Conservation (phyloP, 2,329 filamentous ascomycete genomes). For the Cladophialophora psammophila region DNA sequence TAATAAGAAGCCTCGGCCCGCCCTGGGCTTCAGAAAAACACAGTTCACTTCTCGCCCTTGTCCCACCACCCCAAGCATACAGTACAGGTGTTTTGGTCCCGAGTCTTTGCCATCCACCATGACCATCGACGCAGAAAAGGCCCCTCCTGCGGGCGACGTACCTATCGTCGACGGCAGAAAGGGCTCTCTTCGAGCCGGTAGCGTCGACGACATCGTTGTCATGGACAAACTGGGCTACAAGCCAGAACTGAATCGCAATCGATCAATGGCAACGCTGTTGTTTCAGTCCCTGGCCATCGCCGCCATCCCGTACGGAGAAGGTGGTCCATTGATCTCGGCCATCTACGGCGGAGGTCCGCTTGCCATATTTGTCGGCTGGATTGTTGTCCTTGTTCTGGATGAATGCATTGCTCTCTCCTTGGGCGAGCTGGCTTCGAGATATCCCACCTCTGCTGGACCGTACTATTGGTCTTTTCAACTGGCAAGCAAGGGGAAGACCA, state of each 20-base stretch:
- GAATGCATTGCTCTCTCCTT: constrained; percentile 62
- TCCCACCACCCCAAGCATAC: not conserved
- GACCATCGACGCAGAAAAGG: constrained; percentile 32
- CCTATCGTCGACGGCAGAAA: constrained; percentile 26
- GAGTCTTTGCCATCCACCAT: constrained; percentile 15
- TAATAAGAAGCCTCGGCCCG: not conserved
- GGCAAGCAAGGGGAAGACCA: constrained; percentile 46
- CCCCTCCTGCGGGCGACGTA: constrained; percentile 15
- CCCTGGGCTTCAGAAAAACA: not conserved
- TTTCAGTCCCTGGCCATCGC: constrained; percentile 69
- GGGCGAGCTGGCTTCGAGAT: constrained; percentile 60
- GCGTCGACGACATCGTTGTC: constrained; percentile 44
- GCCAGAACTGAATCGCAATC: constrained; percentile 64
- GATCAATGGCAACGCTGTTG: constrained; percentile 66
- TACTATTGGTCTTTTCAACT: constrained; percentile 65
- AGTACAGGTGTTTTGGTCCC: not conserved
- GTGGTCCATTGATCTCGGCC: constrained; percentile 57
- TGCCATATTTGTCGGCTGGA: constrained; percentile 65
- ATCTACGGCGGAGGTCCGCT: constrained; percentile 59
- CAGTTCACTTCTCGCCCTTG: not conserved
- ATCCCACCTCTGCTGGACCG: constrained; percentile 55
- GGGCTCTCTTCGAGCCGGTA: constrained; percentile 43
- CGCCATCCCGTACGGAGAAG: constrained; percentile 56
- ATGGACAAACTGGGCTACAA: constrained; percentile 63
- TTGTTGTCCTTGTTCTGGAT: constrained; percentile 61